Percentiles rank a stretch among this genome's conserved stretches.
phyloP scores from a whole-genome alignment of 2,329 filamentous ascomycete species.

The Sporothrix variecibatus region DNA sequence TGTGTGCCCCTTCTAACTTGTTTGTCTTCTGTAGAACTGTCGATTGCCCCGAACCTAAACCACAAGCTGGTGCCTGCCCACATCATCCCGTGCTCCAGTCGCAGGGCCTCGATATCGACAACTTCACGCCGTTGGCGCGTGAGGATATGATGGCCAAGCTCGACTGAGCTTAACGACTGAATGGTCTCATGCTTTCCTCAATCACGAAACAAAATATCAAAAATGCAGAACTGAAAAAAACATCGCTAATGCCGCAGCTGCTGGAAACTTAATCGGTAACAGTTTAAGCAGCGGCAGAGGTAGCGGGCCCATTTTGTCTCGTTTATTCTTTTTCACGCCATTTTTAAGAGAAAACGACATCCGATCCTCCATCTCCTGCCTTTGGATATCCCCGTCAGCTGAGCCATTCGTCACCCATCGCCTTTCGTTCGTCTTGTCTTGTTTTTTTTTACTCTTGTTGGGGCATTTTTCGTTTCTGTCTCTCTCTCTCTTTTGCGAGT shows the following conservation, averaged over 20 bases:
- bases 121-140: slow-evolving; percentile 86
- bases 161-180: slow-evolving; percentile 63
- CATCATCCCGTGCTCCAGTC: slow-evolving; percentile 71
- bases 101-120: slow-evolving; percentile 87
- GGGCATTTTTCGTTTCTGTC: background rate
- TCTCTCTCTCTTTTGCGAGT: background rate
- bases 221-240: slow-evolving; percentile 16
- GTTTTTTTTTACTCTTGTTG: slow-evolving; percentile 10
- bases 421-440: slow-evolving; percentile 18
- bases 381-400: slow-evolving; percentile 18
- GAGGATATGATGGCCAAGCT: slow-evolving; percentile 97
- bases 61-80: slow-evolving; percentile 83
- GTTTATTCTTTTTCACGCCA: slow-evolving; percentile 16
- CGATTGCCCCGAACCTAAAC: slow-evolving; percentile 89
- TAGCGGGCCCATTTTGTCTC: slow-evolving; percentile 3
- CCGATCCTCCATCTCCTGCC: background rate
- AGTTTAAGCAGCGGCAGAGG: slow-evolving; percentile 12
- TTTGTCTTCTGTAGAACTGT: slow-evolving; percentile 64
- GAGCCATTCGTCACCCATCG: slow-evolving; percentile 12
- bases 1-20: background rate
- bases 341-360: slow-evolving; percentile 16
- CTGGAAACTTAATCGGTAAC: slow-evolving; percentile 20
- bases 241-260: background rate
- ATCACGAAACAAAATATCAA: slow-evolving; percentile 20
- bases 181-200: slow-evolving; percentile 18